Evolutionary conservation across 805 yeast species (phyloP).

Genomic region (Starmerella khaoyaiensis): DNA sequence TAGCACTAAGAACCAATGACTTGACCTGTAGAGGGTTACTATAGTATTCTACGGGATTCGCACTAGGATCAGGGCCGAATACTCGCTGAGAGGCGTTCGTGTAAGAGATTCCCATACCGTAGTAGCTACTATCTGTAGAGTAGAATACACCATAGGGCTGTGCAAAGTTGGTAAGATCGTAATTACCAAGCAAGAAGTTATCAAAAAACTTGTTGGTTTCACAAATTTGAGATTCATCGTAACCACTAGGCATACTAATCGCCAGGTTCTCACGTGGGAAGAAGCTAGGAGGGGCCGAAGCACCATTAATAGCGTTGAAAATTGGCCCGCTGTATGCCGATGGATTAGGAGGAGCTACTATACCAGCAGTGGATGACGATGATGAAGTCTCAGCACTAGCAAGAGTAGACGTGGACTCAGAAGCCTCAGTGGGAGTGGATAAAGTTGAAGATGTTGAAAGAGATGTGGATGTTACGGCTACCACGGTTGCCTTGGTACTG

Average conservation of each 20-base stretch:
- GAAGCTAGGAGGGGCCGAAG: constrained; percentile 34
- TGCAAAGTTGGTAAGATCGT: constrained; percentile 43
- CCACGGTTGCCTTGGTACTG: too few species aligned
- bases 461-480: too few species aligned
- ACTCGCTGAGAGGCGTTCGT: constrained; percentile 36
- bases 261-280: constrained; percentile 38
- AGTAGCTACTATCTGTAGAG: constrained; percentile 32
- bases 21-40: constrained; percentile 43
- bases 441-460: neutral
- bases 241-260: constrained; percentile 37
- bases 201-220: constrained; percentile 70
- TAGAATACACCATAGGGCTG: constrained; percentile 58
- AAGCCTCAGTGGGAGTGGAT: neutral
- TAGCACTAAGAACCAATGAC: constrained; percentile 45
- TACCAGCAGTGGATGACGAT: constrained; percentile 6
- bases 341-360: constrained; percentile 17
- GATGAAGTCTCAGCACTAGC: constrained; percentile 8
- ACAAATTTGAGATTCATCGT: constrained; percentile 35
- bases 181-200: constrained; percentile 46
- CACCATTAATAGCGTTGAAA: constrained; percentile 39
- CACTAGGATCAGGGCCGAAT: constrained; percentile 36
- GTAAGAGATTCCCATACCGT: constrained; percentile 54
- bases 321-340: constrained; percentile 31
- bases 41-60: constrained; percentile 34
- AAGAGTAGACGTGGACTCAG: neutral